Evolutionary conservation across 768 basidiomycete species (phyloP), one percentile per base, ranked within the genome.

Genomic region (Mycena polygramma): DNA sequence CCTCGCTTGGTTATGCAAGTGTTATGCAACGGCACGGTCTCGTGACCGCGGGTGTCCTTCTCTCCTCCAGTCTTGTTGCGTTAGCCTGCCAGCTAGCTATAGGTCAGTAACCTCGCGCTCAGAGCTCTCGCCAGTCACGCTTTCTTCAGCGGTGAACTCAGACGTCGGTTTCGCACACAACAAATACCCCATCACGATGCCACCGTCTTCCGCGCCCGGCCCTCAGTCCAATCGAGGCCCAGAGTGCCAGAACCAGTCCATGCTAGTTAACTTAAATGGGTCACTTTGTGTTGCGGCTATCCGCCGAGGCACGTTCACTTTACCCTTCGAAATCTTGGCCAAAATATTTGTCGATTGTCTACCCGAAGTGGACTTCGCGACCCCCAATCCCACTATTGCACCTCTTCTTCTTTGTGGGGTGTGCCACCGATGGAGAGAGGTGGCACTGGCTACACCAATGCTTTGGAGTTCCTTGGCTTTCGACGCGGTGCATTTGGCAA

Each of bases 211-310:
- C 43, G 52, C 63, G 4, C 63, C 55, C 45, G 53, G 63, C 4
- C 54, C 66, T 45, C 66, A 60, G 20, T 67, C 66, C n/a, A 61
- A 61, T 68, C 59, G 53, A 57, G 24, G 9, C 1, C 60, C 60
- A 48, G 37, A 62, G 11, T 68, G 57, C 20, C 60, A 68, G 52
- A 55, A 49, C 14, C 67, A 68, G 37, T 24, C 62, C 36, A 39
- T 30, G 4, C 39, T 68, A 3, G 36, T 68, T 10, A 9, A 57
- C 53, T 9, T 36, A 35, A 1, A 61, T 17, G 67, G 67, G n/a
- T 45, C 36, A 8, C 59, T 68, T 20, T 43, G 59, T 41, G 61
- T 11, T n/a, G 54, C 67, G 1, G 53, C 49, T 17, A 0, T 68
- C 36, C 48, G 58, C 19, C 53, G 67, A 20, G 59, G 51, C 6